Percentiles rank a stretch among this genome's conserved stretches.
phyloP scores from a whole-genome alignment of 2,329 filamentous ascomycete genomes.

The Rhynchosporium graminicola region DNA sequence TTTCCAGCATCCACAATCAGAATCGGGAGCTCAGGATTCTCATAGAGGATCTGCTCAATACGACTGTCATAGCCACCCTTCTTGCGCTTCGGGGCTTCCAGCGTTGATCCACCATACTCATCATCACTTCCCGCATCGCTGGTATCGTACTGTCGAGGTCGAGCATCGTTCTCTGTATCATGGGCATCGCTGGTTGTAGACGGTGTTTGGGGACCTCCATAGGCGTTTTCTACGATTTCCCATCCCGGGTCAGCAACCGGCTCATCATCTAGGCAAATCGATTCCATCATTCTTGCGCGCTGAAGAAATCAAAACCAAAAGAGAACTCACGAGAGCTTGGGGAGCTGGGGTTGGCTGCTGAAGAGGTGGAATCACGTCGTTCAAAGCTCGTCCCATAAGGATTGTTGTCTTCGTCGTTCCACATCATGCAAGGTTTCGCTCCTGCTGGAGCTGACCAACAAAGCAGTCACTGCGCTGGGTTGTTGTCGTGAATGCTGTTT shows the following conservation, averaged over 20 bases:
- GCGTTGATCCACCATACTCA: slow-evolving; percentile 46
- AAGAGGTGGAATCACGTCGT: slow-evolving; percentile 76
- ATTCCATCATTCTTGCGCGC: slow-evolving; percentile 42
- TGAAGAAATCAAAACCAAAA: slow-evolving; percentile 17
- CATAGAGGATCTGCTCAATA: slow-evolving; percentile 96
- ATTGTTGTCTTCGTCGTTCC: slow-evolving; percentile 99
- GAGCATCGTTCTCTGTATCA: slow-evolving; percentile 28
- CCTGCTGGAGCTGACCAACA: slow-evolving; percentile 27
- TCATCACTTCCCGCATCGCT: slow-evolving; percentile 52
- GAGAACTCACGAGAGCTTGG: slow-evolving; percentile 54
- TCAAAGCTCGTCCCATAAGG: slow-evolving; percentile 91
- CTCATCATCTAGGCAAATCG: slow-evolving; percentile 41
- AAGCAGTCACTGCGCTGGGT: slow-evolving; percentile 21
- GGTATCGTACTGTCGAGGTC: slow-evolving; percentile 39
- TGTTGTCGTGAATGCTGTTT: slow-evolving; percentile 3
- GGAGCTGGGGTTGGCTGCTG: slow-evolving; percentile 64
- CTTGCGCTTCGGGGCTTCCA: slow-evolving; percentile 60
- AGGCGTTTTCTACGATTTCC: slow-evolving; percentile 54
- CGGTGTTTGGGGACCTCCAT: slow-evolving; percentile 47
- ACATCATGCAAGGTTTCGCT: slow-evolving; percentile 71
- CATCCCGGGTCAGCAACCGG: slow-evolving; percentile 49
- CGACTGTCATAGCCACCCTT: slow-evolving; percentile 91
- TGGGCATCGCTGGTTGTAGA: slow-evolving; percentile 70
- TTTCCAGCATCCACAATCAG: slow-evolving; percentile 94
- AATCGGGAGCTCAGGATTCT: slow-evolving; percentile 87